Conservation (phyloP, 2,329 filamentous ascomycete species). For the Anthostomella pinea region DNA sequence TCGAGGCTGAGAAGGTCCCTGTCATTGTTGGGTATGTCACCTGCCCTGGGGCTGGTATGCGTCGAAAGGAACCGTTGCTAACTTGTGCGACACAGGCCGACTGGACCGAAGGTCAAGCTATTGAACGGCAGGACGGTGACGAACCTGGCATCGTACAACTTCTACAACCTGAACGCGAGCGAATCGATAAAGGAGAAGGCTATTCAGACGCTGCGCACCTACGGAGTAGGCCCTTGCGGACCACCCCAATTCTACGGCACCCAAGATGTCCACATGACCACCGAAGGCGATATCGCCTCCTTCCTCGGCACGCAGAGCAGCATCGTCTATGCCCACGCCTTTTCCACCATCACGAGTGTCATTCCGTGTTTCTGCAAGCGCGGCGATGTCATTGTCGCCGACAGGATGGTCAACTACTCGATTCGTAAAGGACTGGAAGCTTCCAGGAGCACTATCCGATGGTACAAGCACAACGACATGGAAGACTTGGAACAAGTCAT, state of each 20-base stretch:
- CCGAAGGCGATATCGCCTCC: slow-evolving; percentile 86
- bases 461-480: slow-evolving; percentile 97
- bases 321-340: slow-evolving; percentile 94
- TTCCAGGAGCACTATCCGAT: slow-evolving; percentile 83
- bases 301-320: slow-evolving; percentile 85
- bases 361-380: slow-evolving; percentile 97
- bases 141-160: slow-evolving; percentile 94
- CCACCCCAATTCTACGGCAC: slow-evolving; percentile 98
- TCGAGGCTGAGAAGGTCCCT: slow-evolving; percentile 79
- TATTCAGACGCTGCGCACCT: slow-evolving; percentile 87
- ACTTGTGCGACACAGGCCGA: slow-evolving; percentile 56
- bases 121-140: slow-evolving; percentile 84
- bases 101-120: slow-evolving; percentile 86
- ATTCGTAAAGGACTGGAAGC: slow-evolving; percentile 94
- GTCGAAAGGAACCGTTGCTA: slow-evolving; percentile 9
- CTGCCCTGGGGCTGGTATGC: not conserved
- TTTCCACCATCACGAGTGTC: slow-evolving; percentile 94
- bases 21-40: slow-evolving; percentile 76
- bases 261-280: slow-evolving; percentile 97
- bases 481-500: slow-evolving; percentile 85
- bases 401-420: slow-evolving; percentile 88
- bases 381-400: slow-evolving; percentile 94
- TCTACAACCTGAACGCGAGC: slow-evolving; percentile 94
- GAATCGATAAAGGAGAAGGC: slow-evolving; percentile 93
- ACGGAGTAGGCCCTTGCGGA: slow-evolving; percentile 94